A percentile compares a stretch with the other conserved stretches of the same genome.
These are phyloP conservation scores for Vigna trinervia DNA, from an alignment of 306 rosid genomes.

Conservation along the genomic window DNA sequence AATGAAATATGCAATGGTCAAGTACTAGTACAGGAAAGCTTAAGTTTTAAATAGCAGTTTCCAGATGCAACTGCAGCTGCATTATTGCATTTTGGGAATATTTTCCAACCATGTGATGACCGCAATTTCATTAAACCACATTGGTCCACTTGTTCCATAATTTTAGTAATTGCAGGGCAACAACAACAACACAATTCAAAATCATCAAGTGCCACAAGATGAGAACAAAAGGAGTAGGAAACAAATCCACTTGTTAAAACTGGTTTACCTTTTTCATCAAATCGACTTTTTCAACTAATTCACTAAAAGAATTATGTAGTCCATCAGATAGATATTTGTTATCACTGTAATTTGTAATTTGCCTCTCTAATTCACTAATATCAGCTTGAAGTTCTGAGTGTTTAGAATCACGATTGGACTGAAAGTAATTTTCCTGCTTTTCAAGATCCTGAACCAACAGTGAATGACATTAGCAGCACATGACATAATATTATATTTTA, in stretches of 20 bases:
- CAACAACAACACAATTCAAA: conserved; percentile 16
- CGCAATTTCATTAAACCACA: neutral
- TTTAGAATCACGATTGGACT: conserved; percentile 45
- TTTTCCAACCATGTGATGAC: neutral
- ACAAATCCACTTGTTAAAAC: conserved; percentile 13
- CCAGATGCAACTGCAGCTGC: conserved; percentile 12
- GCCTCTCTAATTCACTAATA: conserved; percentile 64
- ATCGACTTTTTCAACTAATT: conserved; percentile 59
- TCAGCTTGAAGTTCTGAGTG: conserved; percentile 59
- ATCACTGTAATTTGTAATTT: conserved; percentile 53
- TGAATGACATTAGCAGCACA: conserved; percentile 34
- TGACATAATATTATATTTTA: conserved; percentile 19
- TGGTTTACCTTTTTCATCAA: conserved; percentile 69
- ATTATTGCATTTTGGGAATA: conserved; percentile 4
- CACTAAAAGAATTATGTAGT: conserved; percentile 51
- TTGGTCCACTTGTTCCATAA: neutral
- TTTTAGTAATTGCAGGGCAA: conserved; percentile 1
- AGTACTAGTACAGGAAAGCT: conserved; percentile 22
- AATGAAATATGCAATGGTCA: conserved; percentile 31
- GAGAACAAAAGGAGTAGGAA: conserved; percentile 5
- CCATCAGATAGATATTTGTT: conserved; percentile 52
- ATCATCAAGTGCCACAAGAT: neutral
- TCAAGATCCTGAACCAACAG: conserved; percentile 68
- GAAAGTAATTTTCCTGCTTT: conserved; percentile 61
- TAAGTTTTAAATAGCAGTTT: conserved; percentile 18